These are phyloP conservation scores for Colletotrichum sp. DNA, from an alignment of 2,329 filamentous ascomycete species.

Conservation along the genomic window DNA sequence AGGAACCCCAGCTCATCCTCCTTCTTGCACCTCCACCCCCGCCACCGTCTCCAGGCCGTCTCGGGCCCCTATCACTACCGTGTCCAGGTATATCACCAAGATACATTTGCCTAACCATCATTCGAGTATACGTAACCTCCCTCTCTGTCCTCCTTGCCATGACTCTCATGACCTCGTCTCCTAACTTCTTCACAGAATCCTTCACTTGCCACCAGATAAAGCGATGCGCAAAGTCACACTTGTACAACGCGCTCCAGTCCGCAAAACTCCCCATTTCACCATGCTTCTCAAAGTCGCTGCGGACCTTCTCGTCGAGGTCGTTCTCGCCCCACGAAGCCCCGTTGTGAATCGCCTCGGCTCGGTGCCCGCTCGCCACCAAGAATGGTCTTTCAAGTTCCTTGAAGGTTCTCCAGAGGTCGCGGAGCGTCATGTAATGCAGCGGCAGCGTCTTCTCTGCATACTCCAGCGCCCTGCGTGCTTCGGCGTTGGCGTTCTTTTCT, in stretches of 20 bases:
- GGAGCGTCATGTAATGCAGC: constrained; percentile 14
- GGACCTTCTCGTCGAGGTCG: constrained; percentile 17
- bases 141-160: constrained; percentile 17
- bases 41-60: not conserved
- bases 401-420: constrained; percentile 15
- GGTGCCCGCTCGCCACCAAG: constrained; percentile 11
- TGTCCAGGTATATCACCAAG: not conserved
- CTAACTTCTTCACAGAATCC: constrained; percentile 9
- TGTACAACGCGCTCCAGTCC: constrained; percentile 15
- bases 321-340: constrained; percentile 10
- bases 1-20: not conserved
- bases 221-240: constrained; percentile 15
- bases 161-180: constrained; percentile 13
- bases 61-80: not conserved
- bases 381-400: constrained; percentile 16
- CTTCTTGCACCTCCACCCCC: not conserved
- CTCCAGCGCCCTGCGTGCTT: not conserved
- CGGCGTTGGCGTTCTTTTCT: not conserved
- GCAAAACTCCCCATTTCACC: constrained; percentile 11
- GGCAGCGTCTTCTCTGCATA: constrained; percentile 11
- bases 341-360: constrained; percentile 13
- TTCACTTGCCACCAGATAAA: constrained; percentile 21
- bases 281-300: constrained; percentile 8
- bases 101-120: constrained; percentile 14
- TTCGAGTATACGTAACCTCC: constrained; percentile 12